Conservation (phyloP, 257 asterid species). For the Solanum bukasovii region DNA sequence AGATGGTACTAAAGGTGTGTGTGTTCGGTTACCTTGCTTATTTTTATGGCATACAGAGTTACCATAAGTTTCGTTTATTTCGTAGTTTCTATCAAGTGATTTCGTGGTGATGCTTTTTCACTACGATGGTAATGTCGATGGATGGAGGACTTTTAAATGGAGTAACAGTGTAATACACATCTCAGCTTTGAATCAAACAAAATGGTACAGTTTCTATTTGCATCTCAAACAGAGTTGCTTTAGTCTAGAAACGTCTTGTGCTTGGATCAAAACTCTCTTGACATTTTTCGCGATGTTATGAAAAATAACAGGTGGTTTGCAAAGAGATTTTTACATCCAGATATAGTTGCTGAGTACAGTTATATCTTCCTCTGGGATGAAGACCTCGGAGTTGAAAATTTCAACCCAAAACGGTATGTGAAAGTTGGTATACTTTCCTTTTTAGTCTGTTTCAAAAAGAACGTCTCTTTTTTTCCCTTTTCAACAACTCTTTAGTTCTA, state of each 20-base stretch:
- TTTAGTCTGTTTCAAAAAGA: neutral
- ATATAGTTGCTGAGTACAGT: constrained; percentile 50
- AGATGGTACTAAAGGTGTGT: constrained; percentile 54
- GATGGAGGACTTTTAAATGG: constrained; percentile 65
- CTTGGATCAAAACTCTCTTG: neutral
- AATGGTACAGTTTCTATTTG: constrained; percentile 39
- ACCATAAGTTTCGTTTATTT: neutral
- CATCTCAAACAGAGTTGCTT: neutral
- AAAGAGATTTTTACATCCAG: constrained; percentile 71
- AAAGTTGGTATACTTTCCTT: neutral
- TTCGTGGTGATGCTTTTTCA: constrained; percentile 87
- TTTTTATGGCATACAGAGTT: neutral
- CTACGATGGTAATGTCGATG: constrained; percentile 71
- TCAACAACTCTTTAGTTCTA: neutral
- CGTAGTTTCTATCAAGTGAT: constrained; percentile 54
- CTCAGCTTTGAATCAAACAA: constrained; percentile 68
- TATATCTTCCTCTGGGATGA: constrained; percentile 79
- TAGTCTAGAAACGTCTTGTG: neutral
- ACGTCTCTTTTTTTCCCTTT: neutral
- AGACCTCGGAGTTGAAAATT: constrained; percentile 71
- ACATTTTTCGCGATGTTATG: neutral
- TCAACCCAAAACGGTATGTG: constrained; percentile 56
- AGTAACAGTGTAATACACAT: constrained; percentile 52
- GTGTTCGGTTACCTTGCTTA: neutral
- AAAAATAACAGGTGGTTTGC: constrained; percentile 67